Conservation (phyloP, 2,329 filamentous ascomycete species). For the Venturia effusa region DNA sequence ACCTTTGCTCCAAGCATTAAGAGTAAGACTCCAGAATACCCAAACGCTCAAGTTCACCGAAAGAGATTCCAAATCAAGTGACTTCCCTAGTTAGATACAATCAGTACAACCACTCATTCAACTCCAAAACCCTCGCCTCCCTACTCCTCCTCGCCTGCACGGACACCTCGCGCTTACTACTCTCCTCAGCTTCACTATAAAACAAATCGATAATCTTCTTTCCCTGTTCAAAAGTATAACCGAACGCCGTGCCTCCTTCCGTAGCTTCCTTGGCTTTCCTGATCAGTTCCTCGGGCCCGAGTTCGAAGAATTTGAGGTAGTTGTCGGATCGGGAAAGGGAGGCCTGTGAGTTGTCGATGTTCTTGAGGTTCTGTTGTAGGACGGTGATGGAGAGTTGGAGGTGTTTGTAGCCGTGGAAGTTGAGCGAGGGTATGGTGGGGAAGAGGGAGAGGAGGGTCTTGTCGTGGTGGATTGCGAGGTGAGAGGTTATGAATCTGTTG, state of each 20-base stretch:
- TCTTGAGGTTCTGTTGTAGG: slow-evolving; percentile 92
- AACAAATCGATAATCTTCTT: slow-evolving; percentile 31
- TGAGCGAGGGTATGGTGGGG: slow-evolving; percentile 67
- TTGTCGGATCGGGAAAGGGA: slow-evolving; percentile 51
- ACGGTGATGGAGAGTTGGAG: slow-evolving; percentile 93
- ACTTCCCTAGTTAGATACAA: too few species aligned
- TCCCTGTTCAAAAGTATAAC: slow-evolving; percentile 28
- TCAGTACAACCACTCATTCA: slow-evolving; percentile 9
- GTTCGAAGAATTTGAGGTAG: slow-evolving; percentile 59
- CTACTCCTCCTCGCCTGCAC: slow-evolving; percentile 57
- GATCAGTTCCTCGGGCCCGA: slow-evolving; percentile 55
- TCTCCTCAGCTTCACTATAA: slow-evolving; percentile 42
- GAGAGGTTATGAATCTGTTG: slow-evolving; percentile 62
- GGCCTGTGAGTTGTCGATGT: slow-evolving; percentile 60
- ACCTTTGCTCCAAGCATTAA: too few species aligned
- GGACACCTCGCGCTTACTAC: slow-evolving; percentile 56
- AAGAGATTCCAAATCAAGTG: too few species aligned
- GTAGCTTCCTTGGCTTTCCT: slow-evolving; percentile 52
- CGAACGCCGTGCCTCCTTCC: slow-evolving; percentile 25
- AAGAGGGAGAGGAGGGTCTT: slow-evolving; percentile 64
- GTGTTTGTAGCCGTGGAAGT: slow-evolving; percentile 67
- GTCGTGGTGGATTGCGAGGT: slow-evolving; percentile 70
- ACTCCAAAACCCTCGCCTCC: slow-evolving; percentile 37
- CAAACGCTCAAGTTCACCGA: neutral
- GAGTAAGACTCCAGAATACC: too few species aligned